These are phyloP conservation scores for Linnemannia schmuckeri DNA, from an alignment of 192 early-diverging fungal species.

Conservation along the genomic window DNA sequence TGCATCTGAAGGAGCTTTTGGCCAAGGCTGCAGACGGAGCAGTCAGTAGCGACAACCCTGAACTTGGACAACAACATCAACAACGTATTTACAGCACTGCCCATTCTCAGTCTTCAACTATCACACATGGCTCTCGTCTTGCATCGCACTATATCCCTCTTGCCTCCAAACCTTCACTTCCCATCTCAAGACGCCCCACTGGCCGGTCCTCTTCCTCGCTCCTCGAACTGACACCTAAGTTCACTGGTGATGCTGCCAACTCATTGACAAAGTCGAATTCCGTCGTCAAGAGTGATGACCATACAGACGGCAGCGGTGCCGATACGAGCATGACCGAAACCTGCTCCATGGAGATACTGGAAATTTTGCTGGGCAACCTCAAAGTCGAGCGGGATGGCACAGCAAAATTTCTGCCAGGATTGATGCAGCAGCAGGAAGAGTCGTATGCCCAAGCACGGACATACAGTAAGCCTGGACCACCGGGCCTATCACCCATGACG, in stretches of 20 bases:
- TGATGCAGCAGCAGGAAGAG: neutral
- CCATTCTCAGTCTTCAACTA: neutral
- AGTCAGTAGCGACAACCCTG: too few species aligned
- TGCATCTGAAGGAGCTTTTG: constrained; percentile 27
- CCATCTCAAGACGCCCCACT: neutral
- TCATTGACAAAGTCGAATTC: neutral
- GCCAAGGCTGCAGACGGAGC: neutral
- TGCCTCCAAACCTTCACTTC: neutral
- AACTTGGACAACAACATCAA: neutral
- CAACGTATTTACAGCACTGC: neutral
- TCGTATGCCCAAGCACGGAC: constrained; percentile 26
- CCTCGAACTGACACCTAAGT: too few species aligned
- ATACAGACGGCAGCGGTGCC: neutral
- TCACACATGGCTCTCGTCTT: neutral
- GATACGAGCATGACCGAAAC: neutral
- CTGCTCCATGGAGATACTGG: neutral
- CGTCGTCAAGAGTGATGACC: neutral
- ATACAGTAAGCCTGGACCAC: neutral
- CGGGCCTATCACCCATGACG: neutral
- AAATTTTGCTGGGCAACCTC: constrained; percentile 16
- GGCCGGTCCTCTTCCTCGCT: neutral
- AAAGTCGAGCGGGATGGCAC: constrained; percentile 24
- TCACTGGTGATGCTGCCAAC: too few species aligned
- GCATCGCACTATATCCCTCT: neutral
- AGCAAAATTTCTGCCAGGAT: constrained; percentile 20